These are phyloP conservation scores for Ophiostoma triangulosporum DNA, from an alignment of 2,329 filamentous ascomycete species.

Conservation along the genomic window DNA sequence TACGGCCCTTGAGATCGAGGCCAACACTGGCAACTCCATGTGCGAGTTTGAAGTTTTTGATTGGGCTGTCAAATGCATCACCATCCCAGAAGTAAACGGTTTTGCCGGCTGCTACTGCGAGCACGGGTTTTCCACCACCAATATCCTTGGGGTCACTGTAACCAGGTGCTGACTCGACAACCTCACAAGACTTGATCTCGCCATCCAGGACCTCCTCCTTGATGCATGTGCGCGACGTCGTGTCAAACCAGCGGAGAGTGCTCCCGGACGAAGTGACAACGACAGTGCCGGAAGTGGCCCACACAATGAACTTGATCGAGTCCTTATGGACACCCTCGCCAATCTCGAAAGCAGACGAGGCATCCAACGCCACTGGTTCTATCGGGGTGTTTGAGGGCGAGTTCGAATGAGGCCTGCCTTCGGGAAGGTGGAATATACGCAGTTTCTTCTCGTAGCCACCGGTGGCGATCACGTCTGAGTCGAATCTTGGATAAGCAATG, in stretches of 20 bases:
- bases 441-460: constrained; percentile 95
- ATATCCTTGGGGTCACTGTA: constrained; percentile 48
- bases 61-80: constrained; percentile 47
- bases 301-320: constrained; percentile 92
- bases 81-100: constrained; percentile 87
- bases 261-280: constrained; percentile 88
- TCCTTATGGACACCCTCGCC: constrained; percentile 70
- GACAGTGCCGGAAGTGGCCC: constrained; percentile 78
- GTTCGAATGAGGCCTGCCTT: constrained; percentile 31
- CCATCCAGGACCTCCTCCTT: constrained; percentile 69
- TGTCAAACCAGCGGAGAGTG: constrained; percentile 86
- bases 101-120: constrained; percentile 90
- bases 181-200: constrained; percentile 81
- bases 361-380: constrained; percentile 34
- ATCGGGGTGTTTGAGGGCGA: constrained; percentile 20
- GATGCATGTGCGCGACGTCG: constrained; percentile 61
- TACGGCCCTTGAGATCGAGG: constrained; percentile 66
- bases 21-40: constrained; percentile 88
- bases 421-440: constrained; percentile 76
- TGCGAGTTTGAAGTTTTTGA: constrained; percentile 68
- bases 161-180: constrained; percentile 53
- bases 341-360: constrained; percentile 68
- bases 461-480: constrained; percentile 75
- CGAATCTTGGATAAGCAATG: constrained; percentile 74
- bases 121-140: constrained; percentile 53